A percentile compares a stretch with the other conserved stretches of the same genome.
phyloP scores from a whole-genome alignment of 768 basidiomycete genomes.

The Lentinula detonsa region DNA sequence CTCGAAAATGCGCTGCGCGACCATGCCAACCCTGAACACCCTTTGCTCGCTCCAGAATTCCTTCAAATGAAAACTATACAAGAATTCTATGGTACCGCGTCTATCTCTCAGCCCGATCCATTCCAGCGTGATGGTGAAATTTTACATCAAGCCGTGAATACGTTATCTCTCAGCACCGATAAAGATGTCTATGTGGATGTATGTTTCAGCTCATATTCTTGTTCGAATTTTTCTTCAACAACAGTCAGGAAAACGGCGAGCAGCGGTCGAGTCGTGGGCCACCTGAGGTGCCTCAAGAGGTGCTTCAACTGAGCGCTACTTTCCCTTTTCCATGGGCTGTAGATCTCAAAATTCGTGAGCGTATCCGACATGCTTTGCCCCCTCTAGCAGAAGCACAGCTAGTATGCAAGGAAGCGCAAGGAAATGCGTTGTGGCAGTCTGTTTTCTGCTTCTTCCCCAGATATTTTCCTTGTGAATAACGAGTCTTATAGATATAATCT shows the following conservation, averaged over 20 bases:
- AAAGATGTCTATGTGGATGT: neutral
- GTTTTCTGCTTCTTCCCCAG: constrained; percentile 18
- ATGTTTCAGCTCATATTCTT: neutral
- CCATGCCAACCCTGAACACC: constrained; percentile 42
- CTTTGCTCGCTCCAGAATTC: constrained; percentile 53
- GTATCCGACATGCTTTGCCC: constrained; percentile 60
- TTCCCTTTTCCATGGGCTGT: constrained; percentile 69
- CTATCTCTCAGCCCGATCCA: constrained; percentile 17
- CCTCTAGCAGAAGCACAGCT: constrained; percentile 49
- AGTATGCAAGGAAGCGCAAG: constrained; percentile 58
- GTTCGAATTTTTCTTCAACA: neutral
- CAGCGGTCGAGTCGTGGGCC: constrained; percentile 10
- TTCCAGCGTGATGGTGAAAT: constrained; percentile 11
- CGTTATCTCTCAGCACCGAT: neutral
- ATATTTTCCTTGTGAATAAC: neutral
- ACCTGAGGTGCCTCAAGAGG: constrained; percentile 38
- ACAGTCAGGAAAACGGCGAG: neutral
- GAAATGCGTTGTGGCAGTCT: constrained; percentile 71
- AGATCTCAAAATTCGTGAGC: constrained; percentile 55
- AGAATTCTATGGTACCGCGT: constrained; percentile 44
- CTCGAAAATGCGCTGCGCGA: constrained; percentile 54
- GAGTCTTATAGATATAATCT: constrained; percentile 48
- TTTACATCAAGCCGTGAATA: neutral
- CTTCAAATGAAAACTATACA: constrained; percentile 62
- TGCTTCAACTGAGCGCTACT: constrained; percentile 55